These are phyloP conservation scores for Leccinum cinnamomeum DNA, from an alignment of 1,284 basidiomycete genomes.

Conservation along the genomic window DNA sequence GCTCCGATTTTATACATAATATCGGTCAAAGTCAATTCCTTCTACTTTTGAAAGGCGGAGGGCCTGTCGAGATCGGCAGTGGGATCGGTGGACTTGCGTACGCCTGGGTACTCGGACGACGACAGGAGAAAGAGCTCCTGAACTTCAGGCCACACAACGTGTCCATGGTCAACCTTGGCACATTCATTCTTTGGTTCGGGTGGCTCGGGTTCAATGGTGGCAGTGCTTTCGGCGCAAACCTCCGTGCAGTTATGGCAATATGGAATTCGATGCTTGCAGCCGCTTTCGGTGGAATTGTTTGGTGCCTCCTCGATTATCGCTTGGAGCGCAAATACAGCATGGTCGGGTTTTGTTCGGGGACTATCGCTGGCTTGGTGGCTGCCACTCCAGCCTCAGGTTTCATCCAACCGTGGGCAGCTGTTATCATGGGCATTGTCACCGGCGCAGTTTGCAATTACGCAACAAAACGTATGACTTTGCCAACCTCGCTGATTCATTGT, in stretches of 20 bases:
- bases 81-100: constrained; percentile 87
- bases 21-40: background rate
- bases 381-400: constrained; percentile 78
- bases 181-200: constrained; percentile 89
- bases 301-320: constrained; percentile 86
- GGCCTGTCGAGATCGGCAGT: constrained; percentile 91
- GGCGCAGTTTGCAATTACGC: constrained; percentile 84
- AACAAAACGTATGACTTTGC: constrained; percentile 66
- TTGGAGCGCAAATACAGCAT: constrained; percentile 80
- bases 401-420: constrained; percentile 65
- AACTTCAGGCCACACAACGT: constrained; percentile 95
- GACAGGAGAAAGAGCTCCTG: constrained; percentile 78
- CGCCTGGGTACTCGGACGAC: constrained; percentile 78
- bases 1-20: constrained; percentile 12
- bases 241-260: constrained; percentile 83
- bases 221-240: constrained; percentile 87
- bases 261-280: constrained; percentile 88
- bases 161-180: constrained; percentile 86
- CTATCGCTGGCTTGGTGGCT: constrained; percentile 88
- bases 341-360: constrained; percentile 89
- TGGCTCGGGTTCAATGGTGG: constrained; percentile 74
- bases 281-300: constrained; percentile 79
- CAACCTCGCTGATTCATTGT: background rate
- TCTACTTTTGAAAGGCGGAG: constrained; percentile 59
- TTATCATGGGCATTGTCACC: constrained; percentile 77